Evolutionary conservation across 192 early-diverging fungal species (phyloP).

Genomic region (Entomortierella parvispora): DNA sequence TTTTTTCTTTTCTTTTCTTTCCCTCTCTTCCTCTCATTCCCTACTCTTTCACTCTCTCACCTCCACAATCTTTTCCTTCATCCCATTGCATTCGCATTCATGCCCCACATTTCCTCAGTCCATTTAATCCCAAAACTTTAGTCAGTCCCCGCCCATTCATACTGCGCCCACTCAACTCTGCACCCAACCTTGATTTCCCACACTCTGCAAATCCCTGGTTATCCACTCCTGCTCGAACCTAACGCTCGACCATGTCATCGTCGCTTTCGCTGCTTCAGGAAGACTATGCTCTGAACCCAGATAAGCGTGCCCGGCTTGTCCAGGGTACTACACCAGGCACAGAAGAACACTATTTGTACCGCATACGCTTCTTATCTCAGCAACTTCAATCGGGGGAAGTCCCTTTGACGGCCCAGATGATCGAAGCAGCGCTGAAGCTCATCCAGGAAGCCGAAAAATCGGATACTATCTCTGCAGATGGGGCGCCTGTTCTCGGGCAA

Average conservation of each 20-base stretch:
- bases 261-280: constrained; percentile 20
- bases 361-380: constrained; percentile 20
- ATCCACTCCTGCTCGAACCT: neutral
- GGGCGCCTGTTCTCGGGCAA: constrained; percentile 3
- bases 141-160: neutral
- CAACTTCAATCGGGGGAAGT: constrained; percentile 21
- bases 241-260: neutral
- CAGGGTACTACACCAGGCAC: constrained; percentile 25
- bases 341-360: constrained; percentile 34
- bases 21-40: neutral
- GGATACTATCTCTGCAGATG: neutral
- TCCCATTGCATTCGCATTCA: no score
- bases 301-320: constrained; percentile 20
- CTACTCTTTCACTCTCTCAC: neutral
- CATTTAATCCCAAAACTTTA: no score
- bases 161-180: neutral
- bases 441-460: constrained; percentile 25
- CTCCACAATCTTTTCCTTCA: neutral
- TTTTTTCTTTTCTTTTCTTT: constrained; percentile 4
- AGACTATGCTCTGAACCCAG: constrained; percentile 41
- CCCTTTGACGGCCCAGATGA: constrained; percentile 18
- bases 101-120: no score
- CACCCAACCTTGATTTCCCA: neutral
- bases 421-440: constrained; percentile 18
- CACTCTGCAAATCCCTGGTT: neutral